phyloP scores from a whole-genome alignment of 768 basidiomycete species.

The Floccularia luteovirens region DNA sequence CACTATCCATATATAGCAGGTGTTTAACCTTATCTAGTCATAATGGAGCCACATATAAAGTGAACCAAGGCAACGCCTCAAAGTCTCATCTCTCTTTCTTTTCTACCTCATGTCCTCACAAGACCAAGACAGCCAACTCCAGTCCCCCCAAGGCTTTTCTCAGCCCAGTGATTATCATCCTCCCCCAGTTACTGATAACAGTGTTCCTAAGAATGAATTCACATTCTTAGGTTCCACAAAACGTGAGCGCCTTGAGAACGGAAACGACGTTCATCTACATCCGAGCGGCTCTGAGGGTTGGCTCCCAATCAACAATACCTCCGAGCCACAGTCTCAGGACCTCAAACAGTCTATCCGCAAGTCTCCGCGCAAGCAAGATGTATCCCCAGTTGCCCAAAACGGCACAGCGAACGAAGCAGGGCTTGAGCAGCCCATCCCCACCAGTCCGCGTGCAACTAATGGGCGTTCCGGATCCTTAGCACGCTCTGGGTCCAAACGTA shows the following conservation, averaged over 20 bases:
- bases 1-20: no score
- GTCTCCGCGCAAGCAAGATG: no score
- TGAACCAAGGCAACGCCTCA: no score
- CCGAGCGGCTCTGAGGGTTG: constrained; percentile 19
- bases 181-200: not conserved
- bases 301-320: constrained; percentile 12
- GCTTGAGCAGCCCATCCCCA: no score
- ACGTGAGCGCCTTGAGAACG: not conserved
- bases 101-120: constrained; percentile 11
- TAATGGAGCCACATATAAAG: no score
- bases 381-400: no score
- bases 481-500: constrained; percentile 19
- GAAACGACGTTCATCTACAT: constrained; percentile 4
- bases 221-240: not conserved
- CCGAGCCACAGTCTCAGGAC: not conserved
- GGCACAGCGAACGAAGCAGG: no score
- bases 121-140: constrained; percentile 4
- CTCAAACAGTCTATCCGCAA: no score
- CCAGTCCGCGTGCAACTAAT: no score
- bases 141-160: not conserved
- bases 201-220: not conserved
- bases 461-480: constrained; percentile 8
- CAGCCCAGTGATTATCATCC: not conserved
- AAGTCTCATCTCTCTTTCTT: no score
- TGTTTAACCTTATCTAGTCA: no score